Evolutionary conservation across 768 basidiomycete species (phyloP).

Genomic region (Xerocomellus dryophilus): DNA sequence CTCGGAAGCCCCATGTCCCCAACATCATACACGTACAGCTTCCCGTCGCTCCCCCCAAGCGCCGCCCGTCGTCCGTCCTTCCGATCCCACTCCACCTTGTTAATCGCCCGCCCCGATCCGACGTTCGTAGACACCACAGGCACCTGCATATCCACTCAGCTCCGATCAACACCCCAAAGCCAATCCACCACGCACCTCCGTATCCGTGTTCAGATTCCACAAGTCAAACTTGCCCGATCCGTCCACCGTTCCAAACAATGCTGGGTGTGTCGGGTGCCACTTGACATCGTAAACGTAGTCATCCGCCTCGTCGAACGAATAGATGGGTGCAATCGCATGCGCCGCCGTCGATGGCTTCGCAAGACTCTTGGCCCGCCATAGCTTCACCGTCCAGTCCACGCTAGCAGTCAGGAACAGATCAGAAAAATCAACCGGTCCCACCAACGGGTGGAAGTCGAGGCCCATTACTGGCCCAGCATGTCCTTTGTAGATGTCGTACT

Average conservation of each 20-base stretch:
- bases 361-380: slow-evolving; percentile 84
- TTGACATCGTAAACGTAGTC: slow-evolving; percentile 99
- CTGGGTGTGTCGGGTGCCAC: slow-evolving; percentile 97
- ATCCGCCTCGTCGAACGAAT: slow-evolving; percentile 96
- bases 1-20: slow-evolving; percentile 86
- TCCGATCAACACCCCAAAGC: neutral
- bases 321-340: slow-evolving; percentile 62
- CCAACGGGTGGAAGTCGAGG: slow-evolving; percentile 88
- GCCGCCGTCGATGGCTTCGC: slow-evolving; percentile 66
- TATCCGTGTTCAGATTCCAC: slow-evolving; percentile 97
- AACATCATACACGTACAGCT: slow-evolving; percentile 91
- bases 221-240: slow-evolving; percentile 94
- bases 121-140: slow-evolving; percentile 86
- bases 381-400: slow-evolving; percentile 97
- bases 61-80: slow-evolving; percentile 90
- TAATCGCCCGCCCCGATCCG: slow-evolving; percentile 79
- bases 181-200: slow-evolving; percentile 64
- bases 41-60: slow-evolving; percentile 89
- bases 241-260: slow-evolving; percentile 89
- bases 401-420: slow-evolving; percentile 92
- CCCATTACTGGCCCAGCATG: slow-evolving; percentile 94
- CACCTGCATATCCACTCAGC: slow-evolving; percentile 51
- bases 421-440: slow-evolving; percentile 90
- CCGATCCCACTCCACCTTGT: slow-evolving; percentile 93
- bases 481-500: slow-evolving; percentile 88